These are phyloP conservation scores for Prototheca wickerhamii DNA, from an alignment of 163 green algal genomes.

Conservation along the genomic window DNA sequence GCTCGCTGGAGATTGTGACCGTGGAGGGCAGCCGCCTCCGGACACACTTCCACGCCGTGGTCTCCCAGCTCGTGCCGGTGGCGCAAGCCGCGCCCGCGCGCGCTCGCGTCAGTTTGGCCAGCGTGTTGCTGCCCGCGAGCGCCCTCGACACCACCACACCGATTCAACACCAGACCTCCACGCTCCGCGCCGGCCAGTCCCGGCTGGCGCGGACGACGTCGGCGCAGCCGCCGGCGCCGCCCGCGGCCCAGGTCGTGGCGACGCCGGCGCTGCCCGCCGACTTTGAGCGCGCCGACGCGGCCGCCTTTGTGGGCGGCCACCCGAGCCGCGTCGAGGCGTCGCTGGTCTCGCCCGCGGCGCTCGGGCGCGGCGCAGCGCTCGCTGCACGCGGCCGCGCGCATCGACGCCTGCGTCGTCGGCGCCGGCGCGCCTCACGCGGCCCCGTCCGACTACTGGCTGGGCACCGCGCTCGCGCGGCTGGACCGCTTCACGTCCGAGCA, in stretches of 20 bases:
- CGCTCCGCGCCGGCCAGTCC: no score
- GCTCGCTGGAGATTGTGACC: conserved; percentile 10
- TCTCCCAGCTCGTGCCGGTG: neutral
- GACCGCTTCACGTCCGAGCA: neutral
- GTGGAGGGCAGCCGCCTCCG: neutral
- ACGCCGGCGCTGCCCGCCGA: neutral
- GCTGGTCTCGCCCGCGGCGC: conserved; percentile 7
- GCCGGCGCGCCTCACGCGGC: no score
- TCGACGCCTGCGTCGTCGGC: neutral
- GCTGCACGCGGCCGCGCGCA: conserved; percentile 8
- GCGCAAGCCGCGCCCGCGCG: neutral
- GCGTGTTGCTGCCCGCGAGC: no score
- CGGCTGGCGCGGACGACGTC: no score
- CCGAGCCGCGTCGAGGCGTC: conserved; percentile 12
- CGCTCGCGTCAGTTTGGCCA: no score
- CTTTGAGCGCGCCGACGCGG: neutral
- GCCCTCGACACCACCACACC: no score
- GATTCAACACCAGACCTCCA: no score
- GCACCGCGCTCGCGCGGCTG: neutral
- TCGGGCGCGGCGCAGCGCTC: neutral
- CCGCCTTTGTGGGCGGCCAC: conserved; percentile 8
- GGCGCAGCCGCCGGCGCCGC: no score
- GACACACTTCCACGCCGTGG: conserved; percentile 16
- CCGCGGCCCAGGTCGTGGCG: neutral
- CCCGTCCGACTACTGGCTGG: no score